Conservation (phyloP, 2,329 filamentous ascomycete genomes). For the Penicillium crustosum region DNA sequence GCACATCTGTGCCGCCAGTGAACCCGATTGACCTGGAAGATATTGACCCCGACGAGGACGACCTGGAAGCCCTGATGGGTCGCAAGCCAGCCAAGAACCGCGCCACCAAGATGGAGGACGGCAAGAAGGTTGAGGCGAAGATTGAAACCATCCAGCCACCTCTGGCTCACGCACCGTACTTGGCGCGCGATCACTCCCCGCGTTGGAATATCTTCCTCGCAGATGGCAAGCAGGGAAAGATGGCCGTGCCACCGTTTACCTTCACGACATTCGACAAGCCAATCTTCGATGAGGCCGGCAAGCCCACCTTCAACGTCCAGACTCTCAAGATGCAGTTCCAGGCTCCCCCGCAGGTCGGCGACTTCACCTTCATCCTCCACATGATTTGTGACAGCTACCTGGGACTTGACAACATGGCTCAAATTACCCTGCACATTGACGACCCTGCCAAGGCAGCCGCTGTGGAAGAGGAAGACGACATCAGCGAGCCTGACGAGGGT, state of each 20-base stretch:
- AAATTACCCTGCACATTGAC: constrained; percentile 85
- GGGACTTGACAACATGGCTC: constrained; percentile 88
- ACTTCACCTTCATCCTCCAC: constrained; percentile 94
- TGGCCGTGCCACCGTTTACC: constrained; percentile 94
- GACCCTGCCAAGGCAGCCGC: constrained; percentile 81
- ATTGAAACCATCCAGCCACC: constrained; percentile 70
- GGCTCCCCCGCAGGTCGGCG: constrained; percentile 84
- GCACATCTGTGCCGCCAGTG: constrained; percentile 69
- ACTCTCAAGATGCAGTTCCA: constrained; percentile 97
- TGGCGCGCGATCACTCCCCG: constrained; percentile 83
- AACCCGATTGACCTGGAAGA: constrained; percentile 82
- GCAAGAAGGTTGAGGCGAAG: constrained; percentile 57
- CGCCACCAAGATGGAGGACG: constrained; percentile 58
- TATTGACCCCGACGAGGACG: constrained; percentile 87
- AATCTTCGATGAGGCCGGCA: constrained; percentile 74
- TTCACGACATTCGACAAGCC: constrained; percentile 91
- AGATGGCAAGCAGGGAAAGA: constrained; percentile 90
- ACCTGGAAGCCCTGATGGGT: constrained; percentile 79
- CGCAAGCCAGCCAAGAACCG: constrained; percentile 65
- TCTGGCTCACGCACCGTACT: constrained; percentile 87
- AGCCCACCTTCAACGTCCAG: constrained; percentile 91
- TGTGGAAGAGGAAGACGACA: constrained; percentile 85
- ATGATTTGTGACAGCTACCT: constrained; percentile 93
- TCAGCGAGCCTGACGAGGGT: constrained; percentile 98
- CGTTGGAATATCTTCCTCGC: constrained; percentile 94